Base-by-base conservation (phyloP, 495 filamentous ascomycete genomes). In the Staphylotrichum longicolle region DNA sequence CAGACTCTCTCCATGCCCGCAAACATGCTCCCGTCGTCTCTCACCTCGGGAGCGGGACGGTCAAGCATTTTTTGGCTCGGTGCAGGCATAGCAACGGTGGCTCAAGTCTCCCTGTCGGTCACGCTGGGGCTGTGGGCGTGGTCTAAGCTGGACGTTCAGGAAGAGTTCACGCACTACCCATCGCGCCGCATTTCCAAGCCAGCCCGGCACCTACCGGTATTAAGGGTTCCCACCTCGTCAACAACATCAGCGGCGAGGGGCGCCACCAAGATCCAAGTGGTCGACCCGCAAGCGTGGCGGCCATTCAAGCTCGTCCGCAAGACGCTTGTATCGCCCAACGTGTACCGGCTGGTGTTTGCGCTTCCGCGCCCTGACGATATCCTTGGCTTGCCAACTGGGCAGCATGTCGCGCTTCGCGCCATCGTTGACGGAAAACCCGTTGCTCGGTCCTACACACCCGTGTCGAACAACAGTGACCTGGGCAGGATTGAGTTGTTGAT, bases 361-460 rank as follows among this genome's bases (percentile, higher is more conserved):
- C 74, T 85, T 3, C 82, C 82, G 37, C 66, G 63, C 7, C 20
- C 66, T 9, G 60, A 68, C 6, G 67, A 69, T 14, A 71, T 80
- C 0, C 72, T 85, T 2, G 81, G 82, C 34, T 74, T 84, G 1
- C 82, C 81, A 1, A 80, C 77, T 0, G 94, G 94, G 50, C 75
- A 98, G 60, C 74, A 81, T 33, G 77, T 96, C 63, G 84, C 94
- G 45, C 94, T 60, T 5, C 48, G 89, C 72, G 90, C 91, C 42
- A 73, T 96, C 53, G 75, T 98, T 57, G 83, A 81, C 68, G 86
- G 89, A 67, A 97, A 97, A 80, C 81, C 87, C 40, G 85, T 89
- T 7, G 81, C 97, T 41, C 80, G 94, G 48, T 94, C 94, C 7
- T 98, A 98, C 78, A 98, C 95, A 10, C 94, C 94, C 35, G 80